Evolutionary conservation across 805 yeast species (phyloP).

Genomic region (Kurtzmaniella cleridarum): DNA sequence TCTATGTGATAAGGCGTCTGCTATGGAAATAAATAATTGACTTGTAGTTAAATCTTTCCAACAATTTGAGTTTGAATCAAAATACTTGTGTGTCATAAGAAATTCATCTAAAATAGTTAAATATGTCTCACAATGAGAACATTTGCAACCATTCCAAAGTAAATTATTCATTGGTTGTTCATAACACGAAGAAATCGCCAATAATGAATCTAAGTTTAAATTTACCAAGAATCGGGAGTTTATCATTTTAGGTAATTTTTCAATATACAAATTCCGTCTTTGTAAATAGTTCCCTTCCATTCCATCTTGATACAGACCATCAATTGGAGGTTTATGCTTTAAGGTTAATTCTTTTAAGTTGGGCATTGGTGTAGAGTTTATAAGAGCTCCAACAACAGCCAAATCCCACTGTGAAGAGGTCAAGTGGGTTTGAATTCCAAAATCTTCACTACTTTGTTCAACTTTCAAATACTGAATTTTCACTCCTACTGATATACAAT

Average conservation of each 20-base stretch:
- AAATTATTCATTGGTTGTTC: conserved; percentile 66
- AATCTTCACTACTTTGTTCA: conserved; percentile 11
- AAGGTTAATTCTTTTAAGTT: conserved; percentile 41
- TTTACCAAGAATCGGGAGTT: conserved; percentile 25
- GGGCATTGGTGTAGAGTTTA: conserved; percentile 12
- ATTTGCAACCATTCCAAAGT: conserved; percentile 75
- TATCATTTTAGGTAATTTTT: conserved; percentile 39
- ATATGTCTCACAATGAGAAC: conserved; percentile 47
- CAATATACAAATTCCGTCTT: conserved; percentile 47
- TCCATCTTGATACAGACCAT: conserved; percentile 57
- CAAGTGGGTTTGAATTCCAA: conserved; percentile 25
- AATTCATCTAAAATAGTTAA: conserved; percentile 54
- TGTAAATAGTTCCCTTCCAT: conserved; percentile 70
- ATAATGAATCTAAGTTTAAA: conserved; percentile 52
- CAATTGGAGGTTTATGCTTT: conserved; percentile 54
- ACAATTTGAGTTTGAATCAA: conserved; percentile 37
- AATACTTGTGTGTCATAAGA: conserved; percentile 60
- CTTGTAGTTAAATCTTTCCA: conserved; percentile 60
- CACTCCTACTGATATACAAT: neutral
- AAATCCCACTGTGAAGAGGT: conserved; percentile 2
- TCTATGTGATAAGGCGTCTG: conserved; percentile 38
- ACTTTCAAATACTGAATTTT: neutral
- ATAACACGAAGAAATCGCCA: conserved; percentile 59
- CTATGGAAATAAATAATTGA: conserved; percentile 49
- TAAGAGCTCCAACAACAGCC: conserved; percentile 8